Percentiles rank a stretch among this genome's conserved stretches.
Evolutionary conservation across 176 grass and related monocot species (phyloP).

Genomic region (Echinochloa phyllopogon): DNA sequence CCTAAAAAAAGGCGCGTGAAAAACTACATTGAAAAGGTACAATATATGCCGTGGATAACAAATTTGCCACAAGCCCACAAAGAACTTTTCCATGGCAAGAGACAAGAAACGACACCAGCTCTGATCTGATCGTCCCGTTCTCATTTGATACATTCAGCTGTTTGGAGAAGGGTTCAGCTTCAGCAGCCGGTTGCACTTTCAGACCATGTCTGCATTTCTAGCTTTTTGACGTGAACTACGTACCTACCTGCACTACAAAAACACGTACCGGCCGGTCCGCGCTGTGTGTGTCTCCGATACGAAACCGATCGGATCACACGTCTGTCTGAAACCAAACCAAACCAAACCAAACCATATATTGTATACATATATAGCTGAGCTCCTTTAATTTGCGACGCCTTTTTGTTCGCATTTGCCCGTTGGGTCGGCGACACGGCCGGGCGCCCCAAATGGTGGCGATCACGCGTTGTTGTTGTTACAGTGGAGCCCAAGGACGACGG

Average conservation of each 20-base stretch:
- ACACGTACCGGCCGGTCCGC: background rate
- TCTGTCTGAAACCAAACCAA: background rate
- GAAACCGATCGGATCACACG: background rate
- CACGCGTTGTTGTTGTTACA: background rate
- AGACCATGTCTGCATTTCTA: background rate
- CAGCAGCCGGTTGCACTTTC: background rate
- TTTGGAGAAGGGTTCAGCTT: background rate
- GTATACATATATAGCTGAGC: no score
- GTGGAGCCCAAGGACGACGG: background rate
- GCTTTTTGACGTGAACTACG: background rate
- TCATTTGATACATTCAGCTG: background rate
- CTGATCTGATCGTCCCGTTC: no score
- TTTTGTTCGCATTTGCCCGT: constrained; percentile 16
- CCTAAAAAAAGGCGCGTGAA: background rate
- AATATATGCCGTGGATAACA: background rate
- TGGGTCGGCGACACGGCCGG: background rate
- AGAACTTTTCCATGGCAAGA: background rate
- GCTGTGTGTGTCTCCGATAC: background rate
- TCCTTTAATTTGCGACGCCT: background rate
- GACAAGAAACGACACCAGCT: background rate
- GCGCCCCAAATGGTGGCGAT: background rate
- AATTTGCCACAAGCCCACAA: background rate
- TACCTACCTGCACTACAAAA: constrained; percentile 14
- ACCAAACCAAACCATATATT: no score
- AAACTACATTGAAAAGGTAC: background rate